A percentile compares a stretch with the other conserved stretches of the same genome.
These are phyloP conservation scores for Beauveria asiatica DNA, from an alignment of 2,329 filamentous ascomycete genomes.

Conservation along the genomic window DNA sequence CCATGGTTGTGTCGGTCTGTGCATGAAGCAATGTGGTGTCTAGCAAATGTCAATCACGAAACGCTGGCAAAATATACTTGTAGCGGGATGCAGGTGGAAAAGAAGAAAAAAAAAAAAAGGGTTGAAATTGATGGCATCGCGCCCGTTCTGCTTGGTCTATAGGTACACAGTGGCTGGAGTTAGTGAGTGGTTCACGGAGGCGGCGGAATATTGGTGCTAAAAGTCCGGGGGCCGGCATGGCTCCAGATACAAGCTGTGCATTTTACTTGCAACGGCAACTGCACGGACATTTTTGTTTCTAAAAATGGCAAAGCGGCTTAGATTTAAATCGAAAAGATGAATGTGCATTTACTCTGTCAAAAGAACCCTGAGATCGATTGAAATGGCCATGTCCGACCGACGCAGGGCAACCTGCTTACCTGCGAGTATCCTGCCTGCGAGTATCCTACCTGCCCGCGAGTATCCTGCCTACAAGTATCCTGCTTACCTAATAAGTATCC, in stretches of 20 bases:
- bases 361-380: not conserved
- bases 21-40: not conserved
- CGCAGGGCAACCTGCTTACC: too few species aligned
- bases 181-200: not conserved
- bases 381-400: not conserved
- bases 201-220: not conserved
- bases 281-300: not conserved
- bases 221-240: not conserved
- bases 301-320: not conserved
- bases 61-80: too few species aligned
- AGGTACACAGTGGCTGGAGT: too few species aligned
- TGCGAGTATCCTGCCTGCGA: too few species aligned
- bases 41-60: not conserved
- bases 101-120: too few species aligned
- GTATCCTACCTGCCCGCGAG: too few species aligned
- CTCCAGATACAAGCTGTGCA: not conserved
- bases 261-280: not conserved
- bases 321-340: not conserved
- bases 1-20: constrained; percentile 23
- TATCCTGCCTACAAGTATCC: too few species aligned
- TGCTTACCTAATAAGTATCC: too few species aligned
- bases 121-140: not conserved
- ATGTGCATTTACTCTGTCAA: not conserved
- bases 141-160: not conserved
- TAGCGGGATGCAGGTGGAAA: too few species aligned